Conservation (phyloP, 768 basidiomycete genomes). For the Pleurotus salmoneostramineus region DNA sequence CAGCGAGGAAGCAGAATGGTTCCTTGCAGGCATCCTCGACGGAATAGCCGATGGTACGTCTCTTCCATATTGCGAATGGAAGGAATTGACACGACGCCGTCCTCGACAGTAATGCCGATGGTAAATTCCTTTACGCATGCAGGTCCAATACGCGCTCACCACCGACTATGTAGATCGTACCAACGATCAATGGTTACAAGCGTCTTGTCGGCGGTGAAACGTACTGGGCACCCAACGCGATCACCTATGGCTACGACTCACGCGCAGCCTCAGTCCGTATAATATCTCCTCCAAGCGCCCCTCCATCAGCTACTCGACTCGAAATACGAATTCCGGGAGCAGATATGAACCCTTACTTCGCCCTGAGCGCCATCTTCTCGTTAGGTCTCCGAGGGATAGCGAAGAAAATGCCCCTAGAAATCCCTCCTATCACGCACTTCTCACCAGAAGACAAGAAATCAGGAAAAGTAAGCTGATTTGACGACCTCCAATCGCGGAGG, state of each 20-base stretch:
- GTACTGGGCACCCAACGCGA: conserved; percentile 91
- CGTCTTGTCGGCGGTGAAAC: conserved; percentile 91
- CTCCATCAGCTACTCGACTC: conserved; percentile 77
- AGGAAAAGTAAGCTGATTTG: conserved; percentile 40
- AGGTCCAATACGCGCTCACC: not conserved
- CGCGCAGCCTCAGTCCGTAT: conserved; percentile 91
- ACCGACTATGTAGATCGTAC: conserved; percentile 53
- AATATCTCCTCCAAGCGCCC: conserved; percentile 87
- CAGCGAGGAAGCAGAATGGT: conserved; percentile 82
- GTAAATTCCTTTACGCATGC: conserved; percentile 31
- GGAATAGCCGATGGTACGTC: conserved; percentile 83
- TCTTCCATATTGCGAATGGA: not conserved
- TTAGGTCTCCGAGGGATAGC: conserved; percentile 87
- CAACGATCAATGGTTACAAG: conserved; percentile 96
- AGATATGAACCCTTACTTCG: conserved; percentile 93
- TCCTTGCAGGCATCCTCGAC: conserved; percentile 89
- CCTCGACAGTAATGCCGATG: conserved; percentile 69
- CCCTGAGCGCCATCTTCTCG: conserved; percentile 82
- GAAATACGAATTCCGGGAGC: conserved; percentile 96
- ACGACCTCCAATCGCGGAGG: conserved; percentile 8
- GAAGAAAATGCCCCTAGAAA: conserved; percentile 63
- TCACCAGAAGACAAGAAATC: conserved; percentile 51
- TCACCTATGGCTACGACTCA: conserved; percentile 95
- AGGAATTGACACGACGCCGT: not conserved
- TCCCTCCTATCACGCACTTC: conserved; percentile 64